Conservation (phyloP, 768 basidiomycete genomes). For the Boletus vermiculosoides region DNA sequence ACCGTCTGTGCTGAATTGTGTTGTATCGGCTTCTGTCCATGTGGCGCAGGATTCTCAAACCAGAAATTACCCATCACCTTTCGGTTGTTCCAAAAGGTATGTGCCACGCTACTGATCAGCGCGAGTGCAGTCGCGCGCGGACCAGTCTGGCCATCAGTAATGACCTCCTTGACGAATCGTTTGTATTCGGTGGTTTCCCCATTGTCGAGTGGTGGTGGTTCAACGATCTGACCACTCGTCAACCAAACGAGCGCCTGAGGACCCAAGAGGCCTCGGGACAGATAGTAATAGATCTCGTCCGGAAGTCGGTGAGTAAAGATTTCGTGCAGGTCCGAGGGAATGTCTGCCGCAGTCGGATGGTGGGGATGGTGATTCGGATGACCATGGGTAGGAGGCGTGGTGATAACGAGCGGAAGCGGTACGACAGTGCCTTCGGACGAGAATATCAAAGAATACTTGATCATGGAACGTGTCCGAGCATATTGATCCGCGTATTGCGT, state of each 20-base stretch:
- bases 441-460: conserved; percentile 88
- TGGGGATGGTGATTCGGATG: conserved; percentile 57
- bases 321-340: conserved; percentile 89
- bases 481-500: conserved; percentile 83
- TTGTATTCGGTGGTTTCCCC: conserved; percentile 95
- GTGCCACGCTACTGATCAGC: conserved; percentile 75
- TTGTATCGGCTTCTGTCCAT: conserved; percentile 55
- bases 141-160: conserved; percentile 92
- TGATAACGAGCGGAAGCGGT: conserved; percentile 75
- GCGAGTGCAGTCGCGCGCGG: conserved; percentile 91
- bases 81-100: conserved; percentile 77
- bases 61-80: conserved; percentile 74
- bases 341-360: conserved; percentile 79
- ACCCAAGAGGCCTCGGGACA: conserved; percentile 86
- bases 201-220: conserved; percentile 88
- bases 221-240: conserved; percentile 79
- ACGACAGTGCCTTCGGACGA: conserved; percentile 80
- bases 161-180: conserved; percentile 92
- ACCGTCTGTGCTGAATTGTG: conserved; percentile 80
- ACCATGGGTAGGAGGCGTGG: conserved; percentile 46
- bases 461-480: conserved; percentile 85
- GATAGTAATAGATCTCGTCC: conserved; percentile 95
- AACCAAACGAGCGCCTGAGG: conserved; percentile 96
- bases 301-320: conserved; percentile 94
- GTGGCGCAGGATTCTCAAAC: conserved; percentile 58